phyloP scores from a whole-genome alignment of 177 flowering plant species.

The Telopea speciosissima region DNA sequence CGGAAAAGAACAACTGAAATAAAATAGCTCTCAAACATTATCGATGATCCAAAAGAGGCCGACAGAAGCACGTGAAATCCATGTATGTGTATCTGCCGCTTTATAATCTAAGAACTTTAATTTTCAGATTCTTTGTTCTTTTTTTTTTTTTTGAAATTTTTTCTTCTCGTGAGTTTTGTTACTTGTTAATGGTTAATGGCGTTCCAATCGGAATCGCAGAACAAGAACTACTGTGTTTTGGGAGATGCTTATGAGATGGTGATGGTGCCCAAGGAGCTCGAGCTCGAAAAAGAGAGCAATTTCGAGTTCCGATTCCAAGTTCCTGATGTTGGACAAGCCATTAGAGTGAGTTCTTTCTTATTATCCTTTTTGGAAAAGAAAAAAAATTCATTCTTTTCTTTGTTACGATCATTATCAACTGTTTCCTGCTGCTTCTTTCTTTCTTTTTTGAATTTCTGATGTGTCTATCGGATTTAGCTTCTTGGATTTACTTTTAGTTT shows the following conservation, averaged over 20 bases:
- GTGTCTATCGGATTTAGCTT: too few relatives aligned
- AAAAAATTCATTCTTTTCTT: neutral
- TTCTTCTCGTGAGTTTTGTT: neutral
- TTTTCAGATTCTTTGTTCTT: too few relatives aligned
- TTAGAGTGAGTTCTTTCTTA: constrained; percentile 24
- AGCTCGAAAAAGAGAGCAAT: constrained; percentile 27
- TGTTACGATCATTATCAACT: neutral
- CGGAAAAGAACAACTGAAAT: too few relatives aligned
- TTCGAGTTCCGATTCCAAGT: constrained; percentile 37
- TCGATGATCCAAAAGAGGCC: constrained; percentile 1
- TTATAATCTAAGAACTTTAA: neutral
- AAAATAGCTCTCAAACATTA: neutral
- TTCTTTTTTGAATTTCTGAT: neutral
- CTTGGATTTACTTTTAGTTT: too few relatives aligned
- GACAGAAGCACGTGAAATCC: neutral
- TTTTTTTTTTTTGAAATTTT: neutral
- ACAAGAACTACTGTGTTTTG: constrained; percentile 30
- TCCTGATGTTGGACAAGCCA: constrained; percentile 31
- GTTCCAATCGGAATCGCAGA: constrained; percentile 42
- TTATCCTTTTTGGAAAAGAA: neutral
- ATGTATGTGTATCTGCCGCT: neutral
- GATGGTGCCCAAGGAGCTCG: constrained; percentile 49
- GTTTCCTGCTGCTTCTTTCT: too few relatives aligned
- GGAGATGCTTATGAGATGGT: constrained; percentile 44
- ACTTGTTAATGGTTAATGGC: constrained; percentile 24